These are phyloP conservation scores for Penicillium palitans DNA, from an alignment of 2,329 filamentous ascomycete genomes.

Conservation along the genomic window DNA sequence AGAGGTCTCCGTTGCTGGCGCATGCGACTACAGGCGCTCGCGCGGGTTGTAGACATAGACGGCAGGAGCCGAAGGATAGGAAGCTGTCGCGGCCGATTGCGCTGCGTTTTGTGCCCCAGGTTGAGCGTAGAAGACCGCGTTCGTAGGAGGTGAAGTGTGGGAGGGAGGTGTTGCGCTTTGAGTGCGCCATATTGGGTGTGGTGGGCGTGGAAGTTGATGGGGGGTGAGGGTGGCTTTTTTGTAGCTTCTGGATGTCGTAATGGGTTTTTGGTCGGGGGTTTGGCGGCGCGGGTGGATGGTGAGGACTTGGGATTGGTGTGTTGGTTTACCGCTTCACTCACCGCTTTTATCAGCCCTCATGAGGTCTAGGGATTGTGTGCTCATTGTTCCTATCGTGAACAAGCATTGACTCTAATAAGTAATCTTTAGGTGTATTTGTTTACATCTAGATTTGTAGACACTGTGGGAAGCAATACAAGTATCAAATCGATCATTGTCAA, in stretches of 20 bases:
- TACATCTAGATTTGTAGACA: not conserved
- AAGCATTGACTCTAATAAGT: not conserved
- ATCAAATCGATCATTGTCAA: conserved; percentile 8
- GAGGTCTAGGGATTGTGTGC: not conserved
- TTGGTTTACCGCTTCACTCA: not conserved
- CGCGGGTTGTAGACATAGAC: conserved; percentile 79
- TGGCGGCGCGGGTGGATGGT: not conserved
- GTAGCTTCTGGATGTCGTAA: conserved; percentile 7
- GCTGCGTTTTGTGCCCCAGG: conserved; percentile 81
- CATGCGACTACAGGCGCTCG: conserved; percentile 85
- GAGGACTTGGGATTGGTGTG: not conserved
- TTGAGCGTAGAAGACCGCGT: conserved; percentile 74
- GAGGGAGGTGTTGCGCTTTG: conserved; percentile 85
- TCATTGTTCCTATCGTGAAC: not conserved
- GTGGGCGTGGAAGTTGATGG: not conserved
- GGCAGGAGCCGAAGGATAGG: conserved; percentile 84
- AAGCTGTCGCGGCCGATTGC: conserved; percentile 88
- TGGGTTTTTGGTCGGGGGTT: conserved; percentile 3
- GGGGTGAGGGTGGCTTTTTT: conserved; percentile 2
- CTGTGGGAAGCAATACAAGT: not conserved
- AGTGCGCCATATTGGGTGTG: conserved; percentile 43
- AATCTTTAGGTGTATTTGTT: not conserved
- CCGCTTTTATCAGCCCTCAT: not conserved
- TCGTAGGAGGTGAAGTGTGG: conserved; percentile 94
- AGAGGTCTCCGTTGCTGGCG: conserved; percentile 74